Evolutionary conservation across 257 asterid species (phyloP).

Genomic region (Eucommia ulmoides): DNA sequence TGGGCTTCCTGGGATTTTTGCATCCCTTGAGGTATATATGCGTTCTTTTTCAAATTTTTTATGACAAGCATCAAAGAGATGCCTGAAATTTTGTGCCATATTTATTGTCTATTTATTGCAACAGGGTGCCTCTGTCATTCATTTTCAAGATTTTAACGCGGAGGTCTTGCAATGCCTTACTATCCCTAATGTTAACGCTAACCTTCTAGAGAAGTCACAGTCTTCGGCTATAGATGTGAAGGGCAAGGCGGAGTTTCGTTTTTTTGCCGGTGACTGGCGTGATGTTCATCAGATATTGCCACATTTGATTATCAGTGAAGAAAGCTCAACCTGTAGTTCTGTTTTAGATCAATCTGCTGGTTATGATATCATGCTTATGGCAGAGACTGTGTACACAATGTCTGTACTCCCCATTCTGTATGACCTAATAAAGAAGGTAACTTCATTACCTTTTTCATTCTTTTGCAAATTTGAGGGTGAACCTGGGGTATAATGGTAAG

Average conservation of each 20-base stretch:
- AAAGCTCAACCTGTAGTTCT: constrained; percentile 5
- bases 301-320: constrained; percentile 12
- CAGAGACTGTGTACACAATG: constrained; percentile 90
- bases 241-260: constrained; percentile 41
- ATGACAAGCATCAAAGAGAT: constrained; percentile 1
- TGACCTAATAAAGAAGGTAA: constrained; percentile 67
- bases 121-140: constrained; percentile 70
- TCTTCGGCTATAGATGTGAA: constrained; percentile 8
- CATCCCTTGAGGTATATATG: constrained; percentile 56
- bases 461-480: no score
- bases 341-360: constrained; percentile 18
- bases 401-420: constrained; percentile 54
- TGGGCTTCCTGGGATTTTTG: constrained; percentile 92
- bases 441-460: constrained; percentile 7
- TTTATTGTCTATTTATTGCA: constrained; percentile 4
- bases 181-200: constrained; percentile 71
- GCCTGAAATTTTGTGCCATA: constrained; percentile 1
- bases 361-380: constrained; percentile 88
- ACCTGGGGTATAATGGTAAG: no score
- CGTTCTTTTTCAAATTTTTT: constrained; percentile 2
- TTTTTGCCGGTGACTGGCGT: constrained; percentile 90
- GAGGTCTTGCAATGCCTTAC: constrained; percentile 83
- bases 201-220: constrained; percentile 27
- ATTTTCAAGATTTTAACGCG: constrained; percentile 91
- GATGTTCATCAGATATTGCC: constrained; percentile 59